Base-by-base conservation (phyloP, 176 grass and related monocot species). In the Carex parvula region DNA sequence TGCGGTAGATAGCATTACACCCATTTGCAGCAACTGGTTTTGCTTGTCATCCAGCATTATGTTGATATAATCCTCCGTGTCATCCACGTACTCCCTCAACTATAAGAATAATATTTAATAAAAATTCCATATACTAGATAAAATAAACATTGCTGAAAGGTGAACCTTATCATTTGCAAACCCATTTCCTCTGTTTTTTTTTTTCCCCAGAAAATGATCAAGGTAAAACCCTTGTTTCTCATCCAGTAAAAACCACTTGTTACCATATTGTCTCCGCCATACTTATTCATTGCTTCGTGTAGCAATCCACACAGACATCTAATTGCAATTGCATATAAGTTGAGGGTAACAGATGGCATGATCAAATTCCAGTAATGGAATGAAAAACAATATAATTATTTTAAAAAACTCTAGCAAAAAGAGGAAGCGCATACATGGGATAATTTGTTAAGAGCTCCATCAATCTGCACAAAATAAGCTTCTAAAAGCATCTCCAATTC, bases 381-480 rank as follows among this genome's bases (percentile, higher is more conserved):
- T 54, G 7, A 44, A 71, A 44, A 44, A 32, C 46, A 76, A 50
- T 32, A 33, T 33, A 78, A 33, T 78, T 17, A 0, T 78, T 54
- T 78, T 57, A 26, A 26, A 33, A 56, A 57, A 1, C 52, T 78
- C 52, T 4, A 35, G 22, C 5, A 35, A 56, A 56, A 33, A 54
- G 52, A 56, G 26, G 11, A 50, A n/a, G 60, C 29, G 55, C 81
- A n/a, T 93, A 96, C 94, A 85, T 96, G 94, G 18, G 89, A 96
- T 86, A 96, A 81, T 80, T 96, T 96, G 72, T 96, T 96, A 56
- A 96, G 91, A 41, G 94, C 91, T 41, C 94, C 94, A 79, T 96
- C 94, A 74, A 96, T 91, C 79, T 93, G 94, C n/a, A 96, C 94
- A 88, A 96, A 96, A 69, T 96, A 96, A 62, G 94, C 94, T 81